phyloP scores from a whole-genome alignment of 345 rosid genomes.

The Citropsis articulata region DNA sequence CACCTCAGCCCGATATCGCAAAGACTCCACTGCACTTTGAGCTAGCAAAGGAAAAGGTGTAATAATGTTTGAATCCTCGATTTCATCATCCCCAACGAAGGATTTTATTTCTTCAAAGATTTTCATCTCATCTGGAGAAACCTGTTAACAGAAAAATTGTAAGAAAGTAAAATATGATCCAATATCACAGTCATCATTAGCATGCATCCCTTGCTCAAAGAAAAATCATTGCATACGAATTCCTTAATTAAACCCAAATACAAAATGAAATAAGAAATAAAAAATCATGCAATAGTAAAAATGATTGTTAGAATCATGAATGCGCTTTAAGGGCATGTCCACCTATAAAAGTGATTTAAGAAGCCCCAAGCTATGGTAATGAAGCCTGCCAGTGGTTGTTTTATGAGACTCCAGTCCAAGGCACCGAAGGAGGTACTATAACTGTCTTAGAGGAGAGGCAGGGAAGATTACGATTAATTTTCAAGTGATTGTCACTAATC shows the following conservation, averaged over 20 bases:
- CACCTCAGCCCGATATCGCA: slow-evolving; percentile 94
- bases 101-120: slow-evolving; percentile 72
- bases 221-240: neutral
- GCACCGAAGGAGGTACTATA: neutral
- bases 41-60: slow-evolving; percentile 66
- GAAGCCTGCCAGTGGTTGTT: neutral
- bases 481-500: neutral
- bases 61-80: slow-evolving; percentile 42
- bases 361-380: neutral
- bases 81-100: slow-evolving; percentile 58
- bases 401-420: neutral
- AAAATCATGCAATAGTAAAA: neutral
- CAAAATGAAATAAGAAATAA: neutral
- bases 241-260: neutral
- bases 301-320: neutral
- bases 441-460: neutral
- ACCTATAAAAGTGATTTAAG: neutral
- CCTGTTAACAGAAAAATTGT: slow-evolving; percentile 39
- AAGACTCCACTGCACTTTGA: slow-evolving; percentile 75
- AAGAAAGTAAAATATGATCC: slow-evolving; percentile 2
- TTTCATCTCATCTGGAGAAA: slow-evolving; percentile 78
- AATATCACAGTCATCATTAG: neutral
- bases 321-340: neutral
- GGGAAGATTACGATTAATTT: neutral
- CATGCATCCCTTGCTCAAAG: neutral